phyloP scores from a whole-genome alignment of 306 rosid species.

The Prunus mira region DNA sequence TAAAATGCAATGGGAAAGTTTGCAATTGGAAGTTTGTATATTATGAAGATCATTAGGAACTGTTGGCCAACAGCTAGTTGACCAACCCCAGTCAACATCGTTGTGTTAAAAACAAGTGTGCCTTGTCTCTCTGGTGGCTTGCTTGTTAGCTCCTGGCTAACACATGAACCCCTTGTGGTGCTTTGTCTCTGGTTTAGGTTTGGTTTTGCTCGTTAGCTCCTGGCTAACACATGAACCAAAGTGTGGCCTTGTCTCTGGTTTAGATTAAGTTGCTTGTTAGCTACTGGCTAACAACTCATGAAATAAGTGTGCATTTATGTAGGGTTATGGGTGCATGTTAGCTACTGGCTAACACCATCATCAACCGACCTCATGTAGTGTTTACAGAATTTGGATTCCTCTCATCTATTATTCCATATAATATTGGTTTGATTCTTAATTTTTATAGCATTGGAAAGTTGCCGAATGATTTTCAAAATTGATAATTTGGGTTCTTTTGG shows the following conservation, averaged over 20 bases:
- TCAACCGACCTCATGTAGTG: not conserved
- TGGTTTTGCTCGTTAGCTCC: not conserved
- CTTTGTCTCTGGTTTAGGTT: not conserved
- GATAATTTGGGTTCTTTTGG: no score
- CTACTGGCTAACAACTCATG: constrained; percentile 37
- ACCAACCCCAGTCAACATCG: constrained; percentile 28
- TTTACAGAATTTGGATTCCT: not conserved
- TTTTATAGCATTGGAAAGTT: no score
- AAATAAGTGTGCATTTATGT: no score
- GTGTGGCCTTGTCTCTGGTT: not conserved
- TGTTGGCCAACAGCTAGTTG: constrained; percentile 72
- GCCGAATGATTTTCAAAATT: no score
- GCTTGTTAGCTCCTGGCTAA: constrained; percentile 51
- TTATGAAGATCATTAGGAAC: not conserved
- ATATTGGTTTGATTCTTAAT: not conserved
- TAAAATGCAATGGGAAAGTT: not conserved
- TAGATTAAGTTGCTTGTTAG: constrained; percentile 31
- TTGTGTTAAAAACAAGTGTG: constrained; percentile 13
- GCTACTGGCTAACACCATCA: constrained; percentile 46
- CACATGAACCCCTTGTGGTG: constrained; percentile 14
- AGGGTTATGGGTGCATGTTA: constrained; percentile 21
- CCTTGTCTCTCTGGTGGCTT: not conserved
- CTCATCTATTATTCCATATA: not conserved
- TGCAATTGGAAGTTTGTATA: not conserved
- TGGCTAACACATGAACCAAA: constrained; percentile 17